These are phyloP conservation scores for Pichia cephalocereana DNA, from an alignment of 805 yeast genomes.

Conservation along the genomic window DNA sequence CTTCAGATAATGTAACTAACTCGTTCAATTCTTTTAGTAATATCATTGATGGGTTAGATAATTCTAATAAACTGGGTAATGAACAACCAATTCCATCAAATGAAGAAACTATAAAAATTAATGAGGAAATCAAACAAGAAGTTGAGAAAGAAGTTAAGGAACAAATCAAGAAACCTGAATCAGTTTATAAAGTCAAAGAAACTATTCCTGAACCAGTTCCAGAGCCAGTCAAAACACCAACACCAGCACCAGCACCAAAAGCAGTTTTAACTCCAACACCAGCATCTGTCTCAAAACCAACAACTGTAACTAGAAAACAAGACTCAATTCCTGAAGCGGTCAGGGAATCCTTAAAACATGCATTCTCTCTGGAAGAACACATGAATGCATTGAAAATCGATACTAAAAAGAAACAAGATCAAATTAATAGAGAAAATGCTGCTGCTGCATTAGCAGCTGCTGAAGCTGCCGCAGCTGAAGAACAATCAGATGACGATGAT, in stretches of 20 bases:
- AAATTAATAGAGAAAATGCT: conserved; percentile 3
- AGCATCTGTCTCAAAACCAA: not conserved
- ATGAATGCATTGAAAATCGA: conserved; percentile 4
- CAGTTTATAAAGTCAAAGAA: too few species aligned
- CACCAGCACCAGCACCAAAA: not conserved
- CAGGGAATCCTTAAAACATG: not conserved
- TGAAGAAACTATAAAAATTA: too few species aligned
- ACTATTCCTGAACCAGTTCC: too few species aligned
- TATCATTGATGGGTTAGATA: not conserved
- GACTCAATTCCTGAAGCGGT: not conserved
- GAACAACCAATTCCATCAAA: not conserved
- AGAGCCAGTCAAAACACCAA: not conserved
- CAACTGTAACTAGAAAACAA: not conserved
- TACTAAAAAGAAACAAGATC: conserved; percentile 3
- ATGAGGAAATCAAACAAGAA: not conserved
- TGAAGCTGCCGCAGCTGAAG: not conserved
- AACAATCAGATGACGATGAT: not conserved
- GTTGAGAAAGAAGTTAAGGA: not conserved
- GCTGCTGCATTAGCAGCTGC: not conserved
- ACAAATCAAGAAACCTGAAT: too few species aligned
- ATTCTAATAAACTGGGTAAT: not conserved
- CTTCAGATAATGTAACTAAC: not conserved
- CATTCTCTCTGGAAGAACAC: not conserved
- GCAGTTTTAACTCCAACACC: too few species aligned
- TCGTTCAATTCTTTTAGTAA: not conserved